phyloP scores from a whole-genome alignment of 164 flowering plant species.

The Nelumbo lutea region DNA sequence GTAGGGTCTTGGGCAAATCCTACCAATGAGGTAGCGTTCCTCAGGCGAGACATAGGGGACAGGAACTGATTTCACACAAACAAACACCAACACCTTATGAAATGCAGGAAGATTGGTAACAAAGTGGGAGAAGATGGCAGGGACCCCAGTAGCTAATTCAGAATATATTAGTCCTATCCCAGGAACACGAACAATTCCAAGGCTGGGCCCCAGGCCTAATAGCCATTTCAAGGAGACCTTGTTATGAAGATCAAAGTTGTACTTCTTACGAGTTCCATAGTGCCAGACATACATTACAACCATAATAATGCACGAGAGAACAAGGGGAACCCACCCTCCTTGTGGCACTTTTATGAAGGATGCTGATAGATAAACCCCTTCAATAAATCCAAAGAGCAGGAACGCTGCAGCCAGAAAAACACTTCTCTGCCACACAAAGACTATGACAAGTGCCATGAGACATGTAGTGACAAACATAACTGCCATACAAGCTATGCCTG shows the following conservation, averaged over 20 bases:
- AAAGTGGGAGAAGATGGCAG: slow-evolving; percentile 1
- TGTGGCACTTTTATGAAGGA: neutral
- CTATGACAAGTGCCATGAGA: neutral
- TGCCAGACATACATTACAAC: neutral
- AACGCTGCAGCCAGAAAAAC: neutral
- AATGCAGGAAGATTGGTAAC: slow-evolving; percentile 7
- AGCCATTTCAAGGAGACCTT: slow-evolving; percentile 4
- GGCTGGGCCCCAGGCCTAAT: slow-evolving; percentile 2
- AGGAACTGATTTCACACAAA: slow-evolving; percentile 2
- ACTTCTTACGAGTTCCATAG: slow-evolving; percentile 1
- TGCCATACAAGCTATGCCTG: neutral
- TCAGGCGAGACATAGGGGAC: neutral
- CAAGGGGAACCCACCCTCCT: slow-evolving; percentile 3
- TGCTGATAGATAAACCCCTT: neutral
- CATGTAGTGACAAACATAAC: neutral
- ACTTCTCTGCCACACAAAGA: neutral
- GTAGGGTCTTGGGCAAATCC: slow-evolving; percentile 1
- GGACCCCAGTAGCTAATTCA: slow-evolving; percentile 7
- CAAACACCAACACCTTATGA: slow-evolving; percentile 2
- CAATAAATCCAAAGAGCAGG: slow-evolving; percentile 3
- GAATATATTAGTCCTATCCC: slow-evolving; percentile 3
- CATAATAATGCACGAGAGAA: neutral
- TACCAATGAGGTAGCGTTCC: neutral
- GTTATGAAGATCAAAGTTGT: slow-evolving; percentile 3
- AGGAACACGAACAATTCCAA: neutral